These are phyloP conservation scores for Trypethelium eluteriae DNA, from an alignment of 495 filamentous ascomycete species.

Conservation along the genomic window DNA sequence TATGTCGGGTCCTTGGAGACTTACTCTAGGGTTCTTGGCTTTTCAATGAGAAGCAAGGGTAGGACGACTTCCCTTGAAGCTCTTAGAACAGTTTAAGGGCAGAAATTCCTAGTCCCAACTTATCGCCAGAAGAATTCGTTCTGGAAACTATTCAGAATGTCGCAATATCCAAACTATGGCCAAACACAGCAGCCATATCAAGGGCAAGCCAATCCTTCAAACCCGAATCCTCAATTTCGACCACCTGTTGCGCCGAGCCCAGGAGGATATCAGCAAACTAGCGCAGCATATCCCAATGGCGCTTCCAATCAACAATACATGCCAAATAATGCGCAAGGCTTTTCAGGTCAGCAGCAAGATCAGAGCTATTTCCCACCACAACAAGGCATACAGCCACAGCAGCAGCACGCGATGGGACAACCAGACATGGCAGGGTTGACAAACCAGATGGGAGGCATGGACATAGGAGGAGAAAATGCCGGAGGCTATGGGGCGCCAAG, in stretches of 20 bases:
- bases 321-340: conserved; percentile 32
- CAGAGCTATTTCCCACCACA: conserved; percentile 31
- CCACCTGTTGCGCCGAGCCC: conserved; percentile 43
- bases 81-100: not conserved
- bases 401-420: conserved; percentile 24
- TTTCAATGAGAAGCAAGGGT: not conserved
- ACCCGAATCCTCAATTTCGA: conserved; percentile 46
- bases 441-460: conserved; percentile 81
- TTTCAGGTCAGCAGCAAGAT: conserved; percentile 27
- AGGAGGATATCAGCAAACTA: conserved; percentile 55
- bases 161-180: conserved; percentile 54
- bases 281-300: conserved; percentile 40
- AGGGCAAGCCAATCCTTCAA: conserved; percentile 4
- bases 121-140: not conserved
- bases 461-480: conserved; percentile 54
- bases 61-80: not conserved
- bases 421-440: conserved; percentile 42
- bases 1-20: conserved; percentile 6
- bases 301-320: conserved; percentile 38
- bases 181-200: conserved; percentile 44
- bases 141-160: conserved; percentile 44
- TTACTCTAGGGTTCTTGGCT: not conserved
- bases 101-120: not conserved
- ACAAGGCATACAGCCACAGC: conserved; percentile 17
- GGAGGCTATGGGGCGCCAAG: conserved; percentile 32